phyloP scores from a whole-genome alignment of 176 grass and related monocot species.

The Musa beccarii region DNA sequence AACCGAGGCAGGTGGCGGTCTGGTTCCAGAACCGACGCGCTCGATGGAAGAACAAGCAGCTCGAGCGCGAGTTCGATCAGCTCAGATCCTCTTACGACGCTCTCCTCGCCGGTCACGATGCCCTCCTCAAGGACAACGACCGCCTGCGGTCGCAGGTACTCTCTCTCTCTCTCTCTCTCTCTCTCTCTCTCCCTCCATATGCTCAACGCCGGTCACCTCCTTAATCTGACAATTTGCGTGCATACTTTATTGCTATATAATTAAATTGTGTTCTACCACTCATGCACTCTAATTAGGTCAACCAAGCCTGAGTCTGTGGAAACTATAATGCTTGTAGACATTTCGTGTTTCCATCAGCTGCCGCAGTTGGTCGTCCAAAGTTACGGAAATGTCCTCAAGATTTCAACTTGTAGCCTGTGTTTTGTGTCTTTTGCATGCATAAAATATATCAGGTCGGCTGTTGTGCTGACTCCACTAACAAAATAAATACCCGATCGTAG shows the following conservation, averaged over 20 bases:
- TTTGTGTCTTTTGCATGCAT: neutral
- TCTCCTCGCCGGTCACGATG: constrained; percentile 47
- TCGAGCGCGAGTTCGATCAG: constrained; percentile 69
- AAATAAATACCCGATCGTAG: neutral
- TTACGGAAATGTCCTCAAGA: neutral
- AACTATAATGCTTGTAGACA: neutral
- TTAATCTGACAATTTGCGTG: neutral
- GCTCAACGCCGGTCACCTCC: neutral
- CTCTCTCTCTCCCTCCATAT: neutral
- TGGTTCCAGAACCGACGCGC: constrained; percentile 98
- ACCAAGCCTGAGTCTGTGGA: neutral
- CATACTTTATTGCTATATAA: neutral
- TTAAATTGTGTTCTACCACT: too few species aligned
- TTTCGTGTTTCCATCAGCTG: neutral
- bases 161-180: neutral
- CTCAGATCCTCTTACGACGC: constrained; percentile 61
- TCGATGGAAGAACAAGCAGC: constrained; percentile 90
- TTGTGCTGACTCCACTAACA: neutral
- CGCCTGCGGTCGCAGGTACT: constrained; percentile 48
- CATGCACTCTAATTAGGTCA: neutral
- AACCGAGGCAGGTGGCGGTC: constrained; percentile 82
- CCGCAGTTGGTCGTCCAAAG: neutral
- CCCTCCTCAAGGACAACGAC: constrained; percentile 60
- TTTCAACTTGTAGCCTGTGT: neutral
- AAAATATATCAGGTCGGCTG: neutral